These are phyloP conservation scores for Boletus vermiculosoides DNA, from an alignment of 768 basidiomycete genomes.

Conservation along the genomic window DNA sequence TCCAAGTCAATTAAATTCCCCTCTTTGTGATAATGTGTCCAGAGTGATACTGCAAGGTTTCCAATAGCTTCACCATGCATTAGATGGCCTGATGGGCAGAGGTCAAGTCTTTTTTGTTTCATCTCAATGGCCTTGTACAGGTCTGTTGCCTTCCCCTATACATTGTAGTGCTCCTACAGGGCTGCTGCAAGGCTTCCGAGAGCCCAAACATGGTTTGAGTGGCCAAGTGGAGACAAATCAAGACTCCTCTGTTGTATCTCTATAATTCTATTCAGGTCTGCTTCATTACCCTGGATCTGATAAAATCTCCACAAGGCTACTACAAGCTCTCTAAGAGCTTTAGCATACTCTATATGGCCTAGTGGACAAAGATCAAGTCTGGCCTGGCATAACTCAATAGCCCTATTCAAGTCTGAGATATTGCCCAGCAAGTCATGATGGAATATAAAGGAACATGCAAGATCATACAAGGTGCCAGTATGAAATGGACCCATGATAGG, in stretches of 20 bases:
- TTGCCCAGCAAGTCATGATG: background rate
- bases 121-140: background rate
- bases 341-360: background rate
- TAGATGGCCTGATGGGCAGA: background rate
- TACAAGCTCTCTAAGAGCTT: background rate
- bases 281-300: background rate
- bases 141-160: background rate
- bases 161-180: rapidly evolving
- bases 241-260: background rate
- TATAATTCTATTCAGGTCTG: background rate
- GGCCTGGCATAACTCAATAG: rapidly evolving
- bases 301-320: background rate
- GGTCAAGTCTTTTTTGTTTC: background rate
- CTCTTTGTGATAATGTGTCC: rapidly evolving
- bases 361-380: background rate
- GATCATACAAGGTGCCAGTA: rapidly evolving
- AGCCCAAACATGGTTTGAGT: background rate
- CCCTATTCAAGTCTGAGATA: background rate
- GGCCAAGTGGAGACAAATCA: background rate
- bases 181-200: background rate
- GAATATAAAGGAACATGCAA: background rate
- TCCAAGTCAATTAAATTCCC: too few species aligned
- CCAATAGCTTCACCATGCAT: background rate
- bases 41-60: too few species aligned
- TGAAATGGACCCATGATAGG: background rate